Evolutionary conservation across 2,329 filamentous ascomycete species (phyloP), one percentile per base, ranked within the genome.

Genomic region (Bertia moriformis): DNA sequence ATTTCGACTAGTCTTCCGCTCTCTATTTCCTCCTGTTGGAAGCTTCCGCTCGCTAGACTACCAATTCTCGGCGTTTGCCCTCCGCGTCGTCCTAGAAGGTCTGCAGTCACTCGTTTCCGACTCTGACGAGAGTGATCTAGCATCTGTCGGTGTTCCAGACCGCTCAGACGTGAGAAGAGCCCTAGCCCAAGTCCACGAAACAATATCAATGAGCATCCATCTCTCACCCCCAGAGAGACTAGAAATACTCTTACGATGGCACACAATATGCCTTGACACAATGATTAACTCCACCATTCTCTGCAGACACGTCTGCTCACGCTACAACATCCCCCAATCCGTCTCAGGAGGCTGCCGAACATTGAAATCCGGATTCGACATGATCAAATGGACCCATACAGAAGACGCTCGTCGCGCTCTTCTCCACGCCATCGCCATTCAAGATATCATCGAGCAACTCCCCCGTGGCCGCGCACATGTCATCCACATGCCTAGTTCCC

Each of bases 391-490:
- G 62, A 52, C 49, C 1, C 49, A 48, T 4, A 59, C 54, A 0
- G 51, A 57, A 27, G 54, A 63, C 39, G 61, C 60, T 4, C 54
- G 59, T 3, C 51, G 55, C 20, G 57, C 61, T 3, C 46, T 65
- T 3, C 44, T 65, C 7, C 62, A 65, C 30, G 60, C 62, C 2
- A 55, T 61, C 27, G 59, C 61, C 0, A 65, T 65, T 14, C 62
- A 65, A 42, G 59, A 64, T 27, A 64, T 65, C 12, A 49, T 65
- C 10, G 61, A 65, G 40, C 56, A 63, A 42, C 45, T 65, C 4
- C 62, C 62, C 2, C 49, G 60, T 18, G 62, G 61, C 2, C 53
- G 61, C 10, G 60, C 61, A 2, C 62, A 65, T 43, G 60, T 59
- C 0, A 57, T 63, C 10, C 59, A 64, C 43, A 63, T 65, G 52